These are phyloP conservation scores for Venturia aucupariae DNA, from an alignment of 2,329 filamentous ascomycete species.

Conservation along the genomic window DNA sequence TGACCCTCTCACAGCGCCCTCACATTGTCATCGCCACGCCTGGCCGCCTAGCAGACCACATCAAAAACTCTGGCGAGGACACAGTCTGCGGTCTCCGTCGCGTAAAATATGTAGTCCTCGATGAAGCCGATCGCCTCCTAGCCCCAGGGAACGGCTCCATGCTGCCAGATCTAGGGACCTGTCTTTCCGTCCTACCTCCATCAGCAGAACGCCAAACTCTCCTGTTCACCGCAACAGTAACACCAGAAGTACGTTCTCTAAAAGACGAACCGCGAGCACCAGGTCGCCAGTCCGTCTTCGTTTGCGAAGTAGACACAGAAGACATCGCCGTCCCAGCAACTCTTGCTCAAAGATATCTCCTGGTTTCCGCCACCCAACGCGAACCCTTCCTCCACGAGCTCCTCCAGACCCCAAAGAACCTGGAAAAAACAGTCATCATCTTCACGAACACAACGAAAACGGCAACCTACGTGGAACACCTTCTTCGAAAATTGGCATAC, in stretches of 20 bases:
- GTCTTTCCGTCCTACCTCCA: slow-evolving; percentile 70
- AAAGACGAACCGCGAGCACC: slow-evolving; percentile 65
- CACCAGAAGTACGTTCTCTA: slow-evolving; percentile 78
- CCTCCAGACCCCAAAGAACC: slow-evolving; percentile 67
- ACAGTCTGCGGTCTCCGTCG: slow-evolving; percentile 74
- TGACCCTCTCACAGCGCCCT: slow-evolving; percentile 69
- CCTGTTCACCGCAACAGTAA: slow-evolving; percentile 93
- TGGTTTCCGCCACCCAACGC: slow-evolving; percentile 83
- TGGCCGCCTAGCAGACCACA: slow-evolving; percentile 86
- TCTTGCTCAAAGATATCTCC: slow-evolving; percentile 74
- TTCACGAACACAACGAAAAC: slow-evolving; percentile 91
- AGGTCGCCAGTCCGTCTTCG: slow-evolving; percentile 67
- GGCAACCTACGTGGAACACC: slow-evolving; percentile 79
- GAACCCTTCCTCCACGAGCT: slow-evolving; percentile 92
- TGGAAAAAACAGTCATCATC: slow-evolving; percentile 71
- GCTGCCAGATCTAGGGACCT: slow-evolving; percentile 89
- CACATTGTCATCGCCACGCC: slow-evolving; percentile 94
- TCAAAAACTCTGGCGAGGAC: slow-evolving; percentile 82
- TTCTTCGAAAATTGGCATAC: slow-evolving; percentile 77
- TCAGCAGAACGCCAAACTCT: slow-evolving; percentile 77
- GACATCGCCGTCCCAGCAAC: slow-evolving; percentile 68
- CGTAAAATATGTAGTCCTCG: slow-evolving; percentile 78
- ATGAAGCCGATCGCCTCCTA: slow-evolving; percentile 88
- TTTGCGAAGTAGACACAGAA: slow-evolving; percentile 75
- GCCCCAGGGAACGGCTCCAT: slow-evolving; percentile 70